These are phyloP conservation scores for Fraxinus platypoda DNA, from an alignment of 305 asterid genomes.

Conservation along the genomic window DNA sequence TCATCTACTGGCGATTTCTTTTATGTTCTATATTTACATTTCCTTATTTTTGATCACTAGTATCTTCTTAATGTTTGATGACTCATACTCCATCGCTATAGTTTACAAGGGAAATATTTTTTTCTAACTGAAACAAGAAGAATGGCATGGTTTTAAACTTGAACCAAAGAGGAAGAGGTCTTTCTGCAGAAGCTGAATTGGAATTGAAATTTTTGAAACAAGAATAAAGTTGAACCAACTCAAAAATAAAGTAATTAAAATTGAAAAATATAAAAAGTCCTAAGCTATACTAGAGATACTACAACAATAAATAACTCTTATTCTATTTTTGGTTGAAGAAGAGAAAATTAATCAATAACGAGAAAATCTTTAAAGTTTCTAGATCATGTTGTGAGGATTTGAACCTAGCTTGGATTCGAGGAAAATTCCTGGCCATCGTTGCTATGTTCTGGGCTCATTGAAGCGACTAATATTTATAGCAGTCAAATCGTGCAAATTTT, in stretches of 20 bases:
- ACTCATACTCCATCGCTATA: background rate
- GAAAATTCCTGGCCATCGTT: background rate
- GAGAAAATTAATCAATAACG: background rate
- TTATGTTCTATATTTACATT: constrained; percentile 9
- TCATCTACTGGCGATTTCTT: constrained; percentile 17
- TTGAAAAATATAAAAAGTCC: background rate
- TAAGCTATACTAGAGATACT: background rate
- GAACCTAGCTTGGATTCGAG: background rate
- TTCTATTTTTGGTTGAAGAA: background rate
- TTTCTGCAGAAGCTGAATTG: background rate
- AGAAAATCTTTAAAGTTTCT: background rate
- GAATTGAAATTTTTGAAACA: background rate
- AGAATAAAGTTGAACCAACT: background rate
- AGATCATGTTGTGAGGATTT: background rate
- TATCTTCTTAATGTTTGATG: background rate
- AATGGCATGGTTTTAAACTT: constrained; percentile 11
- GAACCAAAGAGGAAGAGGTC: constrained; percentile 9
- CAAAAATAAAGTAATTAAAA: background rate
- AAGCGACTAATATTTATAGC: background rate
- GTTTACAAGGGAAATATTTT: constrained; percentile 11
- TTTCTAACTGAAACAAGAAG: constrained; percentile 15
- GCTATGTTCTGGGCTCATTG: background rate
- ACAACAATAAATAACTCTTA: background rate
- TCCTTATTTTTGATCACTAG: constrained; percentile 3
- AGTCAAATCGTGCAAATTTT: background rate